Evolutionary conservation across 1,284 basidiomycete species (phyloP).

Genomic region (Apiotrichum siamense): DNA sequence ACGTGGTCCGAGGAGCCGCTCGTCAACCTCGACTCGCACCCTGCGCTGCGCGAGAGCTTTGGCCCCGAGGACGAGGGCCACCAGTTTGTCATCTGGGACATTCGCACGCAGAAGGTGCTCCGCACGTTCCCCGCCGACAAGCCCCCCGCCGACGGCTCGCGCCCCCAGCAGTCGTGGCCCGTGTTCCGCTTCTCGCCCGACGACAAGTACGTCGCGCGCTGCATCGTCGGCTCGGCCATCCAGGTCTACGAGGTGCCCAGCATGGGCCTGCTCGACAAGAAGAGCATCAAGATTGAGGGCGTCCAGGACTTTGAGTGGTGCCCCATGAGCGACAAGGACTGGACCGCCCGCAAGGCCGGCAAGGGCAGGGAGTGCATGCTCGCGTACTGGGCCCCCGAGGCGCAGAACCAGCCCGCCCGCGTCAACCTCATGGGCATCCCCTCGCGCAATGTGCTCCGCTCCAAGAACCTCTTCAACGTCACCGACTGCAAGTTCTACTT

Average conservation of each 20-base stretch:
- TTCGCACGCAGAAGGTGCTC: constrained; percentile 84
- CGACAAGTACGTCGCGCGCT: constrained; percentile 87
- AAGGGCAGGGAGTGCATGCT: constrained; percentile 77
- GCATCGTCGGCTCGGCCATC: constrained; percentile 85
- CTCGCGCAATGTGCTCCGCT: constrained; percentile 72
- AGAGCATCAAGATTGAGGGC: constrained; percentile 95
- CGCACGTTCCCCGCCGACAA: constrained; percentile 75
- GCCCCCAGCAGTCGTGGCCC: constrained; percentile 63
- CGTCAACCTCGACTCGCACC: constrained; percentile 71
- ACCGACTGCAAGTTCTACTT: constrained; percentile 97
- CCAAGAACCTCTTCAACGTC: constrained; percentile 98
- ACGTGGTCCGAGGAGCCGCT: constrained; percentile 98
- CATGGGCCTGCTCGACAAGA: constrained; percentile 94
- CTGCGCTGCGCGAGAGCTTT: constrained; percentile 45
- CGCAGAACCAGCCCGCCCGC: constrained; percentile 91
- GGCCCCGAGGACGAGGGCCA: constrained; percentile 93
- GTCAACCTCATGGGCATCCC: constrained; percentile 91
- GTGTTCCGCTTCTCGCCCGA: constrained; percentile 97
- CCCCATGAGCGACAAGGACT: constrained; percentile 83
- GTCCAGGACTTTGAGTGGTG: constrained; percentile 99
- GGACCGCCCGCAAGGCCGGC: constrained; percentile 60
- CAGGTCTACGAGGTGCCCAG: constrained; percentile 92
- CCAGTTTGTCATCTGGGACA: constrained; percentile 96
- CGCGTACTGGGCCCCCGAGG: constrained; percentile 97
- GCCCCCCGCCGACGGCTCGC: constrained; percentile 39